phyloP scores from a whole-genome alignment of 1,284 basidiomycete species.

The Schizophyllum commune region DNA sequence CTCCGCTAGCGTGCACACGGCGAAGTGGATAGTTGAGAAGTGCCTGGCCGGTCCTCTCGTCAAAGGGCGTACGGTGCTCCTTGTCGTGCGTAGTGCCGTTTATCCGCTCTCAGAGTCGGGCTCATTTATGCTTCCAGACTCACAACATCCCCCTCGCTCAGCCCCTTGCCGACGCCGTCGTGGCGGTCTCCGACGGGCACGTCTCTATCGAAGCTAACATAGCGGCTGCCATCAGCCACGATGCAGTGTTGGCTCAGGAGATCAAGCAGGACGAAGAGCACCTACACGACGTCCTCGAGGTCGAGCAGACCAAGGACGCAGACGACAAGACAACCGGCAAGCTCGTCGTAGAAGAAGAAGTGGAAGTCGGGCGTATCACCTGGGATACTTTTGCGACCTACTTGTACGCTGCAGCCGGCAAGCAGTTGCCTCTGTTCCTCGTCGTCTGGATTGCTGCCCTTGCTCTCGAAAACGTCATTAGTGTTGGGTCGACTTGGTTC shows the following conservation, averaged over 20 bases:
- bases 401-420: constrained; percentile 17
- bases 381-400: neutral
- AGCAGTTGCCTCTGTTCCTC: constrained; percentile 32
- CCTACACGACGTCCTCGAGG: constrained; percentile 17
- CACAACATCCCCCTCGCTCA: constrained; percentile 55
- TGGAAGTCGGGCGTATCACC: constrained; percentile 50
- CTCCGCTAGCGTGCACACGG: constrained; percentile 43
- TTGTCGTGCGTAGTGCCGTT: constrained; percentile 34
- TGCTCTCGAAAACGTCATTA: constrained; percentile 14
- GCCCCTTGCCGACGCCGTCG: constrained; percentile 49
- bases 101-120: neutral
- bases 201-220: constrained; percentile 28
- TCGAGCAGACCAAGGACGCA: constrained; percentile 29
- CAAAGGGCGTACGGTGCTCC: constrained; percentile 58
- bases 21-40: constrained; percentile 70
- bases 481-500: constrained; percentile 34
- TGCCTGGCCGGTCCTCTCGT: constrained; percentile 67
- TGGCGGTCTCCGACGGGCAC: constrained; percentile 37
- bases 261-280: constrained; percentile 24
- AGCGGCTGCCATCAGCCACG: neutral
- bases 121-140: constrained; percentile 12
- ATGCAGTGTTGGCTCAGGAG: constrained; percentile 20
- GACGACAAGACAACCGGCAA: constrained; percentile 29
- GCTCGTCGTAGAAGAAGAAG: constrained; percentile 54
- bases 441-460: constrained; percentile 28